Evolutionary conservation across 768 basidiomycete genomes (phyloP), one percentile per base, ranked within the genome.

Genomic region (Termitomyces sp.): DNA sequence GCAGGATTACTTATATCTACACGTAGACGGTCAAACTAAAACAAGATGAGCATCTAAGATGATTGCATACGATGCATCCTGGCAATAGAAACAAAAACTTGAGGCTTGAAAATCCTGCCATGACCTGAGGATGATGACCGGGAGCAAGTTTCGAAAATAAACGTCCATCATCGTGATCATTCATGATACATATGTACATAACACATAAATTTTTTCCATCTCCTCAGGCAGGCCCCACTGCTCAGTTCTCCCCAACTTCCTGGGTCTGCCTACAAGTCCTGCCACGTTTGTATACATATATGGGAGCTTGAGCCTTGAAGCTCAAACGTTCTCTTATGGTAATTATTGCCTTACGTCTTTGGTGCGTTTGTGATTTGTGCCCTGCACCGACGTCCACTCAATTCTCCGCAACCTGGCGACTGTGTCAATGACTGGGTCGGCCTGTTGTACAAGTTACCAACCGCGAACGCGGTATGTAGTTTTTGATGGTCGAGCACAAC

Each of bases 41-140:
- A 32, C 6, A 13, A 53, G 18, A 24, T 9, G 54, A 32, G 18
- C 20, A 16, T 53, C n/a, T 7, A 56, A n/a, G 50, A 52, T 12
- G n/a, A 15, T 33, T 13, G 59, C 76, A 60, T 59, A 79, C 79
- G 79, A 58, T 81, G 79, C 79, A 79, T 79, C 33, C 78, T 69
- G 3, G 74, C 72, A 51, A 79, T 70, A n/a, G 75, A 75, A 36
- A 78, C 68, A 46, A 74, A 73, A 9, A 74, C 33, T 55, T 67
- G 59, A 20, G 55, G 45, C 32, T 46, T 56, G n/a, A 45, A 22
- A 60, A 65, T 66, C 35, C 54, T 60, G 60, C 55, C 53, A 65
- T 60, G 46, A 40, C 45, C n/a, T 38, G 40, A 35, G 51, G 44
- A 39, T 32, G 49, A 42, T 8, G 18, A 15, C 42, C 42, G 18